phyloP scores from a whole-genome alignment of 352 stramenopile species.

The Globisporangium uncinulatum region DNA sequence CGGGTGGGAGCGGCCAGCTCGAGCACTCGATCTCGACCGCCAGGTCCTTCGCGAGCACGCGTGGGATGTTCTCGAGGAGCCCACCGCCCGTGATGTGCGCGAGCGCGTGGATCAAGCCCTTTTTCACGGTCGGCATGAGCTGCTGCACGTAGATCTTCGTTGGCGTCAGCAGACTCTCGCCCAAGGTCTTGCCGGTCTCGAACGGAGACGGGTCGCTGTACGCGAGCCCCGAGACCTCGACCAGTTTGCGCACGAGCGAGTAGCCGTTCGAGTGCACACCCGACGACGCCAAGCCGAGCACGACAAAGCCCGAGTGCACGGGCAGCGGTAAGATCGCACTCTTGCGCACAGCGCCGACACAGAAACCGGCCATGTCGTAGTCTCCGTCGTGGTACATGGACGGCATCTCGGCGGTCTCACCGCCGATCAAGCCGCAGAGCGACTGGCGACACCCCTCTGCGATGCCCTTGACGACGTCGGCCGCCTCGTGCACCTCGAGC shows the following conservation, averaged over 20 bases:
- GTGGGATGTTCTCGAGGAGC: conserved; percentile 97
- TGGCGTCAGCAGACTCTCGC: conserved; percentile 93
- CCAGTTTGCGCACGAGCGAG: conserved; percentile 96
- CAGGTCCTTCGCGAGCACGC: conserved; percentile 91
- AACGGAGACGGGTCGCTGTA: conserved; percentile 82
- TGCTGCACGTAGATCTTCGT: conserved; percentile 98
- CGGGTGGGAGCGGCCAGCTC: conserved; percentile 87
- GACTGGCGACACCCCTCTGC: conserved; percentile 96
- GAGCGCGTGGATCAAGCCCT: conserved; percentile 86
- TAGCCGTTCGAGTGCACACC: conserved; percentile 99
- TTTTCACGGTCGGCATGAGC: conserved; percentile 75
- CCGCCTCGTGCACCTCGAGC: conserved; percentile 93
- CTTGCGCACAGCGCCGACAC: conserved; percentile 93
- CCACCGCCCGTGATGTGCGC: conserved; percentile 99
- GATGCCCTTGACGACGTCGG: conserved; percentile 96
- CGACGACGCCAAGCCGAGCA: conserved; percentile 94
- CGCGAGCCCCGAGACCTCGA: conserved; percentile 86
- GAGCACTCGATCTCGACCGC: conserved; percentile 91
- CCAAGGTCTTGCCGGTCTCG: conserved; percentile 81
- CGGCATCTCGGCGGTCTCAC: conserved; percentile 98
- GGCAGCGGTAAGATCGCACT: conserved; percentile 83
- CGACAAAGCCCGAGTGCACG: conserved; percentile 84
- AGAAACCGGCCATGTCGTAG: conserved; percentile 99
- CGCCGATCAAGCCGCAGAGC: conserved; percentile 94
- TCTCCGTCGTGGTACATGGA: conserved; percentile 98